Evolutionary conservation across 2,329 filamentous ascomycete genomes (phyloP).

Genomic region (Pseudogymnoascus sp.): DNA sequence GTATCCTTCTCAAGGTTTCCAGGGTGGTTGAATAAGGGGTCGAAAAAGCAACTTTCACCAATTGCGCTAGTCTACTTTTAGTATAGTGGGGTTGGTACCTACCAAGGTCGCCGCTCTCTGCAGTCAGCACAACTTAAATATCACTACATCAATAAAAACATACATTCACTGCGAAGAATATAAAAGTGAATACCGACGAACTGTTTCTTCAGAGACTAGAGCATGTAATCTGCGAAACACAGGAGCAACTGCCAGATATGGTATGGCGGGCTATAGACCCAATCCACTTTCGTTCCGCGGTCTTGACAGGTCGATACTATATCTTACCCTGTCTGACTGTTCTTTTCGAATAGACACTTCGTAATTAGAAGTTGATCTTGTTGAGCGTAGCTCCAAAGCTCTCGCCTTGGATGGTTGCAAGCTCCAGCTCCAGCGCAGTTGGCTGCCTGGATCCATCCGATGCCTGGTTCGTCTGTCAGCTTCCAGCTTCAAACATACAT

Average conservation of each 20-base stretch:
- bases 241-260: not conserved
- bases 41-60: not conserved
- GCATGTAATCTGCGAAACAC: not conserved
- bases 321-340: not conserved
- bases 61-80: not conserved
- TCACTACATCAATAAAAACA: not conserved
- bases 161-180: not conserved
- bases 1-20: not conserved
- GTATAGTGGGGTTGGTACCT: not conserved
- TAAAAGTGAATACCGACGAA: not conserved
- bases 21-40: not conserved
- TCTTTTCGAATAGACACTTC: not conserved
- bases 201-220: not conserved
- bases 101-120: not conserved
- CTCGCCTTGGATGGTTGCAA: constrained; percentile 79
- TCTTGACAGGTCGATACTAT: not conserved
- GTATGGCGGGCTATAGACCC: not conserved
- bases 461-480: constrained; percentile 30
- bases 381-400: constrained; percentile 68
- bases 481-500: not conserved
- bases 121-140: not conserved
- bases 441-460: constrained; percentile 81
- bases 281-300: not conserved
- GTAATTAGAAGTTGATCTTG: constrained; percentile 50
- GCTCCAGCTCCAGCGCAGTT: constrained; percentile 59